Conservation (phyloP, 805 yeast species). For the Cyberlindnera americana region DNA sequence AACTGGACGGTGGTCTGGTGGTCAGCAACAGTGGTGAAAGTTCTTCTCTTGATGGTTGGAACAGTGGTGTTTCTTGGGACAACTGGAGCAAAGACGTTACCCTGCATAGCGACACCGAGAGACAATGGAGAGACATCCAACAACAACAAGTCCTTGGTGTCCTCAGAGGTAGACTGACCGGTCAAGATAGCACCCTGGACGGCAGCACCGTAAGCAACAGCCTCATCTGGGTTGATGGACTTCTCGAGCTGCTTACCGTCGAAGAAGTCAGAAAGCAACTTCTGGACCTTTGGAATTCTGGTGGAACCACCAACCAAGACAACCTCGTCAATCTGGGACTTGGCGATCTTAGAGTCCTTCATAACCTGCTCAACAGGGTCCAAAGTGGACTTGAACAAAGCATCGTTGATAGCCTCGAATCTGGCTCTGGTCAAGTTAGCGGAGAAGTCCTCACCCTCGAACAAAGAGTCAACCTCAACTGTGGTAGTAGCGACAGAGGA, state of each 20-base stretch:
- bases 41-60: conserved; percentile 98
- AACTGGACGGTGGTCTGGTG: conserved; percentile 98
- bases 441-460: conserved; percentile 94
- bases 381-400: conserved; percentile 87
- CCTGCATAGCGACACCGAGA: conserved; percentile 99
- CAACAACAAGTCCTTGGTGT: conserved; percentile 91
- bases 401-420: conserved; percentile 94
- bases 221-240: conserved; percentile 98
- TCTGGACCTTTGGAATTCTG: conserved; percentile 98
- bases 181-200: conserved; percentile 98
- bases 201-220: conserved; percentile 99
- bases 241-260: conserved; percentile 96
- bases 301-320: conserved; percentile 98
- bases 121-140: conserved; percentile 98
- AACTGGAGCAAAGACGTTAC: conserved; percentile 98
- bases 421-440: conserved; percentile 95
- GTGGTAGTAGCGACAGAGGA: conserved; percentile 96
- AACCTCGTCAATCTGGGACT: conserved; percentile 86
- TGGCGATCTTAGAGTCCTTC: conserved; percentile 84
- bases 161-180: conserved; percentile 85
- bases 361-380: conserved; percentile 94
- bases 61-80: conserved; percentile 99
- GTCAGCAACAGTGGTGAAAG: conserved; percentile 98
- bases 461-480: conserved; percentile 93
- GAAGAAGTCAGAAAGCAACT: conserved; percentile 88